Evolutionary conservation across 768 basidiomycete genomes (phyloP), one percentile per base, ranked within the genome.

Genomic region (Lanmaoa rubissima): DNA sequence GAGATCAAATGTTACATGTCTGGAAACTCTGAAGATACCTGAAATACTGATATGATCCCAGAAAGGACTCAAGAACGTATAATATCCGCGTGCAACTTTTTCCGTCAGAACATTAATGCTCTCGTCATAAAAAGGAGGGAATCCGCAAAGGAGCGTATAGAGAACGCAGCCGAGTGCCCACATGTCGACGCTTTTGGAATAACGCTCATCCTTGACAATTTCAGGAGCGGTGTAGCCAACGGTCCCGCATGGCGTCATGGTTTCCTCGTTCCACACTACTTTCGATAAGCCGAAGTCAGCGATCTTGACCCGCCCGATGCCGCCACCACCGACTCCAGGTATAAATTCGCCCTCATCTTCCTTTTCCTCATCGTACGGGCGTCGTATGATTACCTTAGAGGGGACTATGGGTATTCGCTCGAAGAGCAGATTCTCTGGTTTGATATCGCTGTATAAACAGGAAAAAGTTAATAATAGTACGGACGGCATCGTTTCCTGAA

Each of bases 101-200:
- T 98, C 96, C 0, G 97, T 98, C 43, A 98, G 82, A 40, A 98
- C 94, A 64, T 90, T 94, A 75, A 99, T 99, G 68, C 92, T 95
- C 73, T 99, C 97, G 62, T 99, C 97, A 74, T 98, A 99, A 77
- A 99, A 99, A 1, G 97, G 97, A 45, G 90, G 91, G 73, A 98
- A 97, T 51, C 97, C 97, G 65, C 97, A 98, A 19, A 99, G 85
- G 2, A 98, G 80, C 2, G 97, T 99, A 75, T 99, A 99, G 1
- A 99, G 80, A n/a, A 99, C 97, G 72, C 97, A 99, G 40, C 97
- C 97, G 38, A 99, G 76, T 2, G 97, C 97, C 97, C 97, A 99
- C 97, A 98, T 98, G 69, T 99, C 97, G 53, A 98, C 96, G 66
- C 90, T 93, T 74, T 94, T 95, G 71, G 86, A 90, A 70, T 96